These are phyloP conservation scores for Paramecium sexaurelia DNA, from an alignment of 73 alveolate genomes.

Conservation along the genomic window DNA sequence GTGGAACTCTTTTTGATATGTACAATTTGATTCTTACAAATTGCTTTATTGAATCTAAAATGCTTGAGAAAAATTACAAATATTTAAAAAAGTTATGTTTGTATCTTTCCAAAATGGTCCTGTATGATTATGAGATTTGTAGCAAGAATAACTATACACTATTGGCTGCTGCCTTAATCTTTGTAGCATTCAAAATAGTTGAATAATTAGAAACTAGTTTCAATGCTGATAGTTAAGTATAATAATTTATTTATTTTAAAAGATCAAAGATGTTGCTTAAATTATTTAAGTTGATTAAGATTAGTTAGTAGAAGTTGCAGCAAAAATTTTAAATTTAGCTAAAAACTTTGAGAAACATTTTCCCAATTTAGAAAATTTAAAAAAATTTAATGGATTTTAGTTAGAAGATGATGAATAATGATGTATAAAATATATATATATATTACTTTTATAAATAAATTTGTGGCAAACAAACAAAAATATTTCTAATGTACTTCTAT, in stretches of 20 bases:
- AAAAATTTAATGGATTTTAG: slow-evolving; percentile 77
- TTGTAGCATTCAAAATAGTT: slow-evolving; percentile 89
- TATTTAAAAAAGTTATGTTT: slow-evolving; percentile 77
- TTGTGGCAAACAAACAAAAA: not conserved
- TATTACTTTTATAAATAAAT: not conserved
- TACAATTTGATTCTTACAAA: slow-evolving; percentile 14
- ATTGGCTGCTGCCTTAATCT: slow-evolving; percentile 83
- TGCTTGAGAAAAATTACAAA: slow-evolving; percentile 40
- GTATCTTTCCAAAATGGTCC: slow-evolving; percentile 87
- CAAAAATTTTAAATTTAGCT: slow-evolving; percentile 86
- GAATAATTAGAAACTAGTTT: slow-evolving; percentile 79
- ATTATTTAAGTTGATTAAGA: slow-evolving; percentile 68
- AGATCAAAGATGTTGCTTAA: slow-evolving; percentile 76
- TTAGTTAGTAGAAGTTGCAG: slow-evolving; percentile 83
- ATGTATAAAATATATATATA: not conserved
- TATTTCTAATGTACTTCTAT: not conserved
- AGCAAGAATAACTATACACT: slow-evolving; percentile 74
- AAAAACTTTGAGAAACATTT: slow-evolving; percentile 89
- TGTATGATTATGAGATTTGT: slow-evolving; percentile 84
- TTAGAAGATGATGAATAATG: slow-evolving; percentile 38
- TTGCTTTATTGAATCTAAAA: slow-evolving; percentile 35
- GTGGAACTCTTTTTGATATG: slow-evolving; percentile 55
- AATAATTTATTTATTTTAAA: not conserved
- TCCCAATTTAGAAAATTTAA: slow-evolving; percentile 89
- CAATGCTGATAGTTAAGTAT: slow-evolving; percentile 52